Percentiles rank a stretch among this genome's conserved stretches.
Evolutionary conservation across 345 rosid species (phyloP).

Genomic region (Durio zibethinus): DNA sequence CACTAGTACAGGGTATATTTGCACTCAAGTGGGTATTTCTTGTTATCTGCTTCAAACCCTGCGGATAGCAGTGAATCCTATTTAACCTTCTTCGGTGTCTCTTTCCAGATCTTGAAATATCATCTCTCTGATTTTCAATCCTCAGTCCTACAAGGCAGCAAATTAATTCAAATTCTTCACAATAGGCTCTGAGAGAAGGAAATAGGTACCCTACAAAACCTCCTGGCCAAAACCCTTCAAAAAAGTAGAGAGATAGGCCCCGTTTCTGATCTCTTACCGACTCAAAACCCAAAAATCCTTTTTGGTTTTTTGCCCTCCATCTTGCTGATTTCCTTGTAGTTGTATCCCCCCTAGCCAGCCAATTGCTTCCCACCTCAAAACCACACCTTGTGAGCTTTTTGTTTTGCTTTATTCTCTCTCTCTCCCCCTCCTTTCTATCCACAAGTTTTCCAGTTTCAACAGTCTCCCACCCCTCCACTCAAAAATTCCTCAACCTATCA

Average conservation of each 20-base stretch:
- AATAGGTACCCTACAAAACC: slow-evolving; percentile 20
- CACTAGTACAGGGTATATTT: not conserved
- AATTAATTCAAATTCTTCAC: slow-evolving; percentile 16
- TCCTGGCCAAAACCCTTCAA: slow-evolving; percentile 21
- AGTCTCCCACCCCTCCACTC: slow-evolving; percentile 4
- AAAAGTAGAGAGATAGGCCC: slow-evolving; percentile 22
- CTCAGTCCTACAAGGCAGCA: not conserved
- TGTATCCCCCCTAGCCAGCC: slow-evolving; percentile 2
- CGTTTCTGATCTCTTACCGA: slow-evolving; percentile 25
- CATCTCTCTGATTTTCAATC: slow-evolving; percentile 18
- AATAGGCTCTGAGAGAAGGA: slow-evolving; percentile 8
- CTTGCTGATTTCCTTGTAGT: slow-evolving; percentile 29
- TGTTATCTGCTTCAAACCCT: slow-evolving; percentile 1
- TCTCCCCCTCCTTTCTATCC: not conserved
- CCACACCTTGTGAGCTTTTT: not conserved
- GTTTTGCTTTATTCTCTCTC: slow-evolving; percentile 14
- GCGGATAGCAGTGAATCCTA: slow-evolving; percentile 1
- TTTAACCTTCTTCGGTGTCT: slow-evolving; percentile 23
- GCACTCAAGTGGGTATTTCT: not conserved
- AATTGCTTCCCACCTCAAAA: not conserved
- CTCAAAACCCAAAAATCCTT: slow-evolving; percentile 26
- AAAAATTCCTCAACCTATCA: not conserved
- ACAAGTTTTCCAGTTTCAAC: slow-evolving; percentile 1
- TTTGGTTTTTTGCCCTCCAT: slow-evolving; percentile 14
- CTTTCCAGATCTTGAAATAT: slow-evolving; percentile 18